phyloP scores from a whole-genome alignment of 164 flowering plant species.

The Vitis amurensis region DNA sequence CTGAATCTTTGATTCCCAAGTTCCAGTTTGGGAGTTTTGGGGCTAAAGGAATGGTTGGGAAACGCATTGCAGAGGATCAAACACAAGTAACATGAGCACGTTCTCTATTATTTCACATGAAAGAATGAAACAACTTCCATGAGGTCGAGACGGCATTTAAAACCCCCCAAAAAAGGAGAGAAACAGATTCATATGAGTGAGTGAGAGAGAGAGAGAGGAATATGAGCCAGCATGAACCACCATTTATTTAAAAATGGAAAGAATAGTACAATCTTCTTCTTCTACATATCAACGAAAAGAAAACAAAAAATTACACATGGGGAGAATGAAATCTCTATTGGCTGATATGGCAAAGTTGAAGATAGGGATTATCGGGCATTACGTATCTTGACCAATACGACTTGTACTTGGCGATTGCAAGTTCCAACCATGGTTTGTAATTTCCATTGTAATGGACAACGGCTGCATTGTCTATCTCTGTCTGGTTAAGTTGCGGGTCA shows the following conservation, averaged over 20 bases:
- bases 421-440: slow-evolving; percentile 95
- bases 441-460: slow-evolving; percentile 96
- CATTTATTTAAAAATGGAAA: neutral
- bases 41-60: slow-evolving; percentile 9
- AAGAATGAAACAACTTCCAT: too few species aligned
- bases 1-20: slow-evolving; percentile 35
- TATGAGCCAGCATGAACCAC: too few species aligned
- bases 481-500: slow-evolving; percentile 90
- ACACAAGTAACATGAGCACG: neutral
- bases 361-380: slow-evolving; percentile 68
- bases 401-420: slow-evolving; percentile 83
- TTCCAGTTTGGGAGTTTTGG: slow-evolving; percentile 29
- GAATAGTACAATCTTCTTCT: neutral
- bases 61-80: slow-evolving; percentile 23
- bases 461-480: slow-evolving; percentile 82
- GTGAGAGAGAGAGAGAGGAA: too few species aligned
- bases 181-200: too few species aligned
- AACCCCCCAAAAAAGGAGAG: too few species aligned
- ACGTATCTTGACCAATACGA: slow-evolving; percentile 84
- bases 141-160: too few species aligned
- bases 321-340: slow-evolving; percentile 12
- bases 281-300: too few species aligned
- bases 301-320: neutral
- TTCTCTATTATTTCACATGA: too few species aligned
- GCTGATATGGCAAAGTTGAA: slow-evolving; percentile 61